These are phyloP conservation scores for Styphnolobium japonicum DNA, from an alignment of 306 rosid genomes.

Conservation along the genomic window DNA sequence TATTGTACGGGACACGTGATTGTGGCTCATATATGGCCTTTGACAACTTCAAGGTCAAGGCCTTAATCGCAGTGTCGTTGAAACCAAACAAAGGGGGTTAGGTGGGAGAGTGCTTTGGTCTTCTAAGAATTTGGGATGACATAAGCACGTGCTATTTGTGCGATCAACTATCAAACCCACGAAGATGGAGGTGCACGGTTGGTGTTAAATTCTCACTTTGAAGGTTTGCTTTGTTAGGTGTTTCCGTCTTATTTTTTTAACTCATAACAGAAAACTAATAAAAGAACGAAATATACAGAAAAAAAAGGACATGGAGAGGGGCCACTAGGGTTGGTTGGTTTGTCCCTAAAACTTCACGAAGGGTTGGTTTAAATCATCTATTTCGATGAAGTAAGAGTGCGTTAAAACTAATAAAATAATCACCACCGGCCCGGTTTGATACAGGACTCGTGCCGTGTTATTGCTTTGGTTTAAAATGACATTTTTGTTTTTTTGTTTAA, in stretches of 20 bases:
- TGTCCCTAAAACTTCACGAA: neutral
- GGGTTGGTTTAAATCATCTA: neutral
- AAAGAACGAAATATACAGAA: neutral
- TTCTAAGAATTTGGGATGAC: neutral
- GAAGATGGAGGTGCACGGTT: neutral
- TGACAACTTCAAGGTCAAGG: neutral
- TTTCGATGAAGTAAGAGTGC: neutral
- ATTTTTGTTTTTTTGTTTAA: neutral
- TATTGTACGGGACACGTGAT: neutral
- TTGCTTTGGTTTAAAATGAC: neutral
- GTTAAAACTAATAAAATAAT: neutral
- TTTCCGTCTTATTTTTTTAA: neutral
- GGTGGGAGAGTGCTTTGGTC: conserved; percentile 13
- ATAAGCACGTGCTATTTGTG: conserved; percentile 29
- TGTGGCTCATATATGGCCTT: neutral
- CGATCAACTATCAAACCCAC: neutral
- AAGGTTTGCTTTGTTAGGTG: conserved; percentile 35
- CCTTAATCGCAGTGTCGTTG: neutral
- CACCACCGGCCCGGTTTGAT: neutral
- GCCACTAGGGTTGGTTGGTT: neutral
- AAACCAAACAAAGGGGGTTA: conserved; percentile 15
- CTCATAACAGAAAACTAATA: neutral
- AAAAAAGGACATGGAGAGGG: neutral
- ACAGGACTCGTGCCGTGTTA: neutral
- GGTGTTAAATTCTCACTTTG: conserved; percentile 25